These are phyloP conservation scores for Lentinula boryana DNA, from an alignment of 768 basidiomycete genomes.

Conservation along the genomic window DNA sequence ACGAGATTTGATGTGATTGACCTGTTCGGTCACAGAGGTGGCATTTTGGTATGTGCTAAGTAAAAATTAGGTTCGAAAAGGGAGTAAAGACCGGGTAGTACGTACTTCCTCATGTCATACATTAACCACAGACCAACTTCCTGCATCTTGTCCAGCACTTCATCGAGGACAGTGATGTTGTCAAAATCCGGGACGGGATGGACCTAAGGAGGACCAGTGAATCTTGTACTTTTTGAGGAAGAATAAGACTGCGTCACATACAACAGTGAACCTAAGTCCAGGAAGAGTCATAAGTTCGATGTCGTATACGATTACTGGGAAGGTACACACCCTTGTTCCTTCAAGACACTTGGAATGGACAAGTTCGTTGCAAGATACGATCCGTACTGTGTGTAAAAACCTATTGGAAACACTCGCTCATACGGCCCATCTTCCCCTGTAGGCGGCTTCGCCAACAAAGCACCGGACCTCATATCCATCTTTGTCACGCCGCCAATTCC, in stretches of 20 bases:
- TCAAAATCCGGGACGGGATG: constrained; percentile 68
- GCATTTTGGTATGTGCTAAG: constrained; percentile 58
- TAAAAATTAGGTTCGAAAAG: constrained; percentile 2
- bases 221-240: constrained; percentile 15
- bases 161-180: constrained; percentile 49
- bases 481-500: constrained; percentile 54
- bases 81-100: neutral
- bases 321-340: constrained; percentile 44
- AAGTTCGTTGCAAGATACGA: constrained; percentile 48
- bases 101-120: constrained; percentile 74
- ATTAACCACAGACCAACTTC: constrained; percentile 65
- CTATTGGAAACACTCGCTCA: constrained; percentile 61
- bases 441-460: constrained; percentile 43
- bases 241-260: constrained; percentile 20
- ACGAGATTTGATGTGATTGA: constrained; percentile 59
- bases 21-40: constrained; percentile 59
- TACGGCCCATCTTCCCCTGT: constrained; percentile 44
- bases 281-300: neutral
- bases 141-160: constrained; percentile 67
- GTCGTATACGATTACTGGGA: neutral
- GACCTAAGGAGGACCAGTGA: constrained; percentile 34
- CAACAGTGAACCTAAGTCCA: constrained; percentile 31
- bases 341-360: constrained; percentile 48
- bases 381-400: constrained; percentile 66
- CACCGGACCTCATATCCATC: constrained; percentile 57